Evolutionary conservation across 352 stramenopile genomes (phyloP).

Genomic region (Pythium folliculosum): DNA sequence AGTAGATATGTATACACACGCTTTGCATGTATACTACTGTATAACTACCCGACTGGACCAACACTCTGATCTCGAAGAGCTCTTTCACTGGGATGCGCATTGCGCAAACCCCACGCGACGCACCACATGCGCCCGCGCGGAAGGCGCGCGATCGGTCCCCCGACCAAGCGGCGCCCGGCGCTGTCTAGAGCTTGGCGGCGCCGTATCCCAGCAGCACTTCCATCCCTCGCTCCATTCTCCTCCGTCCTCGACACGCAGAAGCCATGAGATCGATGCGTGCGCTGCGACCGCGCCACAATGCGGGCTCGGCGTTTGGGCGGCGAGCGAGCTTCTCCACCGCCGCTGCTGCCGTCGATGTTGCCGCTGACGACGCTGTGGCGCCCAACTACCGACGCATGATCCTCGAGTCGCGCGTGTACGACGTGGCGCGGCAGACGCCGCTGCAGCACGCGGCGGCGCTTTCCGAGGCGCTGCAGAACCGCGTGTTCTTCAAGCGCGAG

Average conservation of each 20-base stretch:
- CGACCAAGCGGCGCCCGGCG: conserved; percentile 2
- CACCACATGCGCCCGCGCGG: conserved; percentile 12
- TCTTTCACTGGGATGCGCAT: conserved; percentile 4
- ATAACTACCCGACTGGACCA: neutral
- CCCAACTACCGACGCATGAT: conserved; percentile 87
- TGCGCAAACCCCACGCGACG: conserved; percentile 9
- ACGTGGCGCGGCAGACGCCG: conserved; percentile 83
- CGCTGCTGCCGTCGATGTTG: neutral
- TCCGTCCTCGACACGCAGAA: neutral
- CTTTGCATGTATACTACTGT: neutral
- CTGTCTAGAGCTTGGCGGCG: neutral
- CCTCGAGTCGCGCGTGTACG: conserved; percentile 85
- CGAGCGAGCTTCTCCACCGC: neutral
- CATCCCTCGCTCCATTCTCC: neutral
- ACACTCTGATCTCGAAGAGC: conserved; percentile 7
- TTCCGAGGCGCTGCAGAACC: conserved; percentile 76
- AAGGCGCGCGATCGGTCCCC: conserved; percentile 3
- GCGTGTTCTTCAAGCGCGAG: conserved; percentile 94
- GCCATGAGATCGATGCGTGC: neutral
- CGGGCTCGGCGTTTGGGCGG: neutral
- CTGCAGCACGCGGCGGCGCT: conserved; percentile 70
- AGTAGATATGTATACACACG: conserved; percentile 7
- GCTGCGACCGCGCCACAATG: neutral
- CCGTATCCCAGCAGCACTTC: neutral
- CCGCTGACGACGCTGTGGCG: conserved; percentile 12